Evolutionary conservation across 306 rosid genomes (phyloP), one percentile per base, ranked within the genome.

Genomic region (Malus asiatica): DNA sequence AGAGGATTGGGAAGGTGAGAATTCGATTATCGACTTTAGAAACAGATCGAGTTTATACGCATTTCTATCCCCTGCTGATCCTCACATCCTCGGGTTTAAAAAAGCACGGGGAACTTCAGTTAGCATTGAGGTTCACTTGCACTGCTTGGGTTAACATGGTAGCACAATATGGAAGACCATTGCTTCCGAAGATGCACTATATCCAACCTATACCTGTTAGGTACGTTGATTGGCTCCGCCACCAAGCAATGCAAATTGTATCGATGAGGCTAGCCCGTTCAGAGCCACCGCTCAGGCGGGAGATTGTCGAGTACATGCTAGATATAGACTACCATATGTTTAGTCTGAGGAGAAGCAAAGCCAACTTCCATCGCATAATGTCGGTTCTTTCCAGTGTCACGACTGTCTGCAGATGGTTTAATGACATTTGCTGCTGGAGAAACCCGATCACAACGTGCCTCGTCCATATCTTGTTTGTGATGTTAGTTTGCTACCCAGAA

Each of bases 161-260:
- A 59, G 81, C 90, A 1, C 96, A 90, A 40, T 96, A 96, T 80
- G 85, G 96, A 1, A 87, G 57, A 70, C 99, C 99, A 19, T 78
- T 92, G 83, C 96, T 96, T 62, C 99, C 99, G 1, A 96, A 90
- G 82, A 96, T 96, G 94, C 99, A 96, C 70, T 96, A 96, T 83
- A 71, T 85, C 25, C 89, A 89, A 6, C 99, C 99, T 11, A 90
- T 96, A 51, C 77, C 93, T 4, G 88, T 93, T 9, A 84, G 80
- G 76, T 84, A 92, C 78, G 76, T 87, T 0, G 98, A 96, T 65
- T 84, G 84, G 93, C 97, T 96, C 45, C 89, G 98, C 42, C 83
- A 86, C 86, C 93, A 90, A 76, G 99, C 99, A 23, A 87, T 86
- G 93, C 93, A 88, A 80, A 96, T 96, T 32, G 99, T 96, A 25